Percentiles rank a stretch among this genome's conserved stretches.
Conservation (phyloP, 2,329 filamentous ascomycete genomes). For the Fusarium sp. region DNA sequence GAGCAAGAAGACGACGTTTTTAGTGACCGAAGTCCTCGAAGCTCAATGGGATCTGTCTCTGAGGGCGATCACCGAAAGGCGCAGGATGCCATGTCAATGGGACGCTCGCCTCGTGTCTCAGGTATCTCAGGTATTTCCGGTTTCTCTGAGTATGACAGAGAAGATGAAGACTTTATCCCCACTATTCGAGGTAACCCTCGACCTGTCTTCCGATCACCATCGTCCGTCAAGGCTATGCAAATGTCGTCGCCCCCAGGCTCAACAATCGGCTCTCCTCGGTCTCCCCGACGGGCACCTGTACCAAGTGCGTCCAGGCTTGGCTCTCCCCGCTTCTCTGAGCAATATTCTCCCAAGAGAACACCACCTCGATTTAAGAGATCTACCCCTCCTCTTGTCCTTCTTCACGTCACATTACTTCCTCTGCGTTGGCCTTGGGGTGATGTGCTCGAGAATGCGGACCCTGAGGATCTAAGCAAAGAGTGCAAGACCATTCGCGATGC, state of each 20-base stretch:
- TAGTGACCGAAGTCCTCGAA: conserved; percentile 69
- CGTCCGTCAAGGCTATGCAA: conserved; percentile 77
- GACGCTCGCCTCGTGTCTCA: conserved; percentile 61
- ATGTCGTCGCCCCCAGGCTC: conserved; percentile 76
- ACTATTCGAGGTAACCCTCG: conserved; percentile 71
- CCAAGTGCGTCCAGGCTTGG: conserved; percentile 68
- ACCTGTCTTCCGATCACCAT: conserved; percentile 76
- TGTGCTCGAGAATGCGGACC: conserved; percentile 62
- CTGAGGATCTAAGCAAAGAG: conserved; percentile 59
- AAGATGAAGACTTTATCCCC: conserved; percentile 64
- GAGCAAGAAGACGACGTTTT: conserved; percentile 70
- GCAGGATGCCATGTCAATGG: conserved; percentile 51
- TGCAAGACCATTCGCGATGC: conserved; percentile 69
- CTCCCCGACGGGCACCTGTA: conserved; percentile 62
- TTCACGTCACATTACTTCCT: conserved; percentile 83
- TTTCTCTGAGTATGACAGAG: conserved; percentile 62
- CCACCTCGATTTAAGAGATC: conserved; percentile 69
- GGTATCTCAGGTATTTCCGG: conserved; percentile 67
- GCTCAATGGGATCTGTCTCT: conserved; percentile 67
- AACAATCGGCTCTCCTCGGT: conserved; percentile 67
- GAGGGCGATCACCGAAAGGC: conserved; percentile 53
- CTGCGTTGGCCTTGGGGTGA: conserved; percentile 75
- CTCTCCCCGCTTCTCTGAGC: conserved; percentile 65
- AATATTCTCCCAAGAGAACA: conserved; percentile 70
- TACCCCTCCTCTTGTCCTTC: conserved; percentile 77